These are phyloP conservation scores for Penicillium samsonianum DNA, from an alignment of 495 filamentous ascomycete species.

Conservation along the genomic window DNA sequence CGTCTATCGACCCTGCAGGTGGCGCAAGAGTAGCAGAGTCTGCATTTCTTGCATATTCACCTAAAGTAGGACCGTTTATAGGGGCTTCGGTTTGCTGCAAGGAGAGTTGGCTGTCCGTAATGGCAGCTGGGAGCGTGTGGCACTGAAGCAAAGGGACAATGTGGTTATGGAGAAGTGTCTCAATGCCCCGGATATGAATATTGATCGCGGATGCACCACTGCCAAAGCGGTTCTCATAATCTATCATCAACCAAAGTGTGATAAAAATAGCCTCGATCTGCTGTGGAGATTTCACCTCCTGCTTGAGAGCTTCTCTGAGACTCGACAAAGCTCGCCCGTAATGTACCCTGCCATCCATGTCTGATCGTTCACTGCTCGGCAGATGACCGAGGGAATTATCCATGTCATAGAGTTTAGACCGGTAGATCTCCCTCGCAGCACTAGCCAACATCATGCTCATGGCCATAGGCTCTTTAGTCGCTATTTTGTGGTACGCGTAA, in stretches of 20 bases:
- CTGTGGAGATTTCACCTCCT: conserved; percentile 30
- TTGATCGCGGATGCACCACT: conserved; percentile 34
- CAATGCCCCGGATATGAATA: conserved; percentile 36
- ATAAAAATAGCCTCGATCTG: conserved; percentile 38
- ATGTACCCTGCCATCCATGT: conserved; percentile 28
- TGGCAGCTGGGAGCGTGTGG: neutral
- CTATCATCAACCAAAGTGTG: conserved; percentile 40
- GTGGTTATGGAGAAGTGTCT: conserved; percentile 33
- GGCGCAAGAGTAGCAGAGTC: neutral
- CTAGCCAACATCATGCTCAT: conserved; percentile 42
- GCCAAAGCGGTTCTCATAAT: conserved; percentile 41
- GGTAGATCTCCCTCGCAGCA: conserved; percentile 33
- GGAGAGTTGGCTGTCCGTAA: neutral
- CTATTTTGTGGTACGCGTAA: conserved; percentile 36
- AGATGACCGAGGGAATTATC: conserved; percentile 12
- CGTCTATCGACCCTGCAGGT: neutral
- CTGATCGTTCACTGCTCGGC: conserved; percentile 18
- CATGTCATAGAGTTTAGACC: conserved; percentile 25
- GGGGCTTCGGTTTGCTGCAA: neutral
- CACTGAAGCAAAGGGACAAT: conserved; percentile 32
- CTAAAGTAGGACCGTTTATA: neutral
- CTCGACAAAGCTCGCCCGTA: conserved; percentile 36
- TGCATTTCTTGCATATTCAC: neutral
- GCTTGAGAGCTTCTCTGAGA: conserved; percentile 33
- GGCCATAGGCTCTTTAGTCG: conserved; percentile 35